A percentile compares a stretch with the other conserved stretches of the same genome.
phyloP scores from a whole-genome alignment of 2,329 filamentous ascomycete genomes.

The Colletotrichum simmondsii region DNA sequence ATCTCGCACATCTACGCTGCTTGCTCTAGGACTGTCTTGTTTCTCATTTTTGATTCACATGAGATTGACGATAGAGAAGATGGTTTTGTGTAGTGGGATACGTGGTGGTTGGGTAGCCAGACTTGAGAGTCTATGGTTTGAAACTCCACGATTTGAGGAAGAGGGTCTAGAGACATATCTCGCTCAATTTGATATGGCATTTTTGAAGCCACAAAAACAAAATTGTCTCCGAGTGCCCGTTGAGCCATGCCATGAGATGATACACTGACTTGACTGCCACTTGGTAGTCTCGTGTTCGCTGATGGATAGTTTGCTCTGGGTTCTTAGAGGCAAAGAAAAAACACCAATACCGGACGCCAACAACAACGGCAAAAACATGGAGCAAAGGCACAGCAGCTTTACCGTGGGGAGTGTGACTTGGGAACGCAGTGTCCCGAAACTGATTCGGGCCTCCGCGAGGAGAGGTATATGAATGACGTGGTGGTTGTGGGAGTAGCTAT shows the following conservation, averaged over 20 bases:
- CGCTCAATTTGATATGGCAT: constrained; percentile 30
- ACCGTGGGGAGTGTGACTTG: background rate
- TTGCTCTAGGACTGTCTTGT: constrained; percentile 21
- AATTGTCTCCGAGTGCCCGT: background rate
- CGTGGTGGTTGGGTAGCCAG: background rate
- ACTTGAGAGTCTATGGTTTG: background rate
- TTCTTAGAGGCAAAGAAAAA: background rate
- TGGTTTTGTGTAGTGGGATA: background rate
- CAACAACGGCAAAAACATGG: background rate
- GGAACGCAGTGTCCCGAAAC: background rate
- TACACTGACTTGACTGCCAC: background rate
- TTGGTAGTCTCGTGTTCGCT: background rate
- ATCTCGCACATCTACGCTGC: constrained; percentile 20
- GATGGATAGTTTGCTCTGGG: constrained; percentile 25
- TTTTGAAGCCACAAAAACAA: constrained; percentile 9
- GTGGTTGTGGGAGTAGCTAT: background rate
- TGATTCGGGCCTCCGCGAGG: background rate
- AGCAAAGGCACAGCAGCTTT: background rate
- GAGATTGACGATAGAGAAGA: constrained; percentile 30
- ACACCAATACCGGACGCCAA: background rate
- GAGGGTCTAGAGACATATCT: constrained; percentile 29
- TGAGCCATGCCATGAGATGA: constrained; percentile 18
- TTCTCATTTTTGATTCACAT: constrained; percentile 25
- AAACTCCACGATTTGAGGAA: background rate
- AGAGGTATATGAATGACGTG: constrained; percentile 2